Base-by-base conservation (phyloP, 73 alveolate species). In the Paramecium biaurelia region DNA sequence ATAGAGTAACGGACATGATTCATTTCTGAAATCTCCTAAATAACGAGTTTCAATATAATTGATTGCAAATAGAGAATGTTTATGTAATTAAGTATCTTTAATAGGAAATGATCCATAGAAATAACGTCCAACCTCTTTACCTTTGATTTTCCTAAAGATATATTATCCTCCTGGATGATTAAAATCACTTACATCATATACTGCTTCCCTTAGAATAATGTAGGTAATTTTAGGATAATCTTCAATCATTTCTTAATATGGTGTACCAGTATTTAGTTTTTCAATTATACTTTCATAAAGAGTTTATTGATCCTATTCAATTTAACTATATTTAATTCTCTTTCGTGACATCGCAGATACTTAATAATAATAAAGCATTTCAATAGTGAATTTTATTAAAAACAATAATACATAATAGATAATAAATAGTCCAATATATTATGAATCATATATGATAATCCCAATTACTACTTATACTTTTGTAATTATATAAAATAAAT, bases 141-240 rank as follows among this genome's bases (percentile, higher is more conserved):
- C 94, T 37, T 70, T 70, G 23, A 41, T 45, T 23, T 89, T 30
- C 38, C 30, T 28, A 41, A 89, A 70, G 15, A 89, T 70, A 43
- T 58, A 89, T 70, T 89, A 89, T n/a, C 94, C 94, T 3, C 94
- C 94, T 42, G 94, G 94, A 70, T 89, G 94, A 32, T 89, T 70
- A 42, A 89, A 70, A 30, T 89, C 94, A 9, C 89, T 21, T 15
- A 89, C 76, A 89, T 89, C 94, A 70, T 89, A 89, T 0, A 89
- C 84, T 28, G 85, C 87, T 43, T 89, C 87, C 9, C 87, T 37
- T 28, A 70, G 90, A 24, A 89, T 59, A 0, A 89, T 85, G 53
- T 89, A 89, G 1, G 74, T 43, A 2, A 70, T 43, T 34, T 70
- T 56, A 12, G 94, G 94, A 70, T 41, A 89, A 42, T 79, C 90